Conservation (phyloP, 768 basidiomycete genomes). For the Leccinellum luteum region DNA sequence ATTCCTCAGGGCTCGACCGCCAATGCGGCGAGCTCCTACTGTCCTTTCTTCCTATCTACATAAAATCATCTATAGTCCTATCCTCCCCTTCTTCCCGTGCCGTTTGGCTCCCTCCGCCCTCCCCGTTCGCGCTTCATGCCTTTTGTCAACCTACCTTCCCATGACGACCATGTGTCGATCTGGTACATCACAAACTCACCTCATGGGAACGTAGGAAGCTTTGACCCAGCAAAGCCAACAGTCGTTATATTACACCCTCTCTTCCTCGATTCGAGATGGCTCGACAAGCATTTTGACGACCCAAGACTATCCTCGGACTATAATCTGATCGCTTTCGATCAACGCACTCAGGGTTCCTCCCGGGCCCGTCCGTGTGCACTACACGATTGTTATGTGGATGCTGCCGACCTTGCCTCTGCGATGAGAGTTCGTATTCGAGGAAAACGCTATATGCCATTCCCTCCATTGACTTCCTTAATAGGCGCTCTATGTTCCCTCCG, state of each 20-base stretch:
- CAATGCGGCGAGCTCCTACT: background rate
- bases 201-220: conserved; percentile 58
- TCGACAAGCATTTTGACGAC: conserved; percentile 65
- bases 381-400: conserved; percentile 76
- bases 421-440: conserved; percentile 47
- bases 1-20: conserved; percentile 20
- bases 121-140: conserved; percentile 53
- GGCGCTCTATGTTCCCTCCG: conserved; percentile 61
- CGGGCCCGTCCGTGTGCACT: conserved; percentile 48
- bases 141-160: conserved; percentile 60
- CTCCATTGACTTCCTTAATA: conserved; percentile 23
- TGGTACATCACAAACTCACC: conserved; percentile 69
- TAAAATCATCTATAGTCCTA: conserved; percentile 15
- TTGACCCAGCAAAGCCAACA: conserved; percentile 63
- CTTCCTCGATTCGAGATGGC: conserved; percentile 69
- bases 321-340: conserved; percentile 77
- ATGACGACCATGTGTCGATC: conserved; percentile 66
- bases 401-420: conserved; percentile 70
- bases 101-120: conserved; percentile 22
- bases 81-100: conserved; percentile 1
- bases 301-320: conserved; percentile 53
- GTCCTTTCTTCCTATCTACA: conserved; percentile 13
- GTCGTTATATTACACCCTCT: conserved; percentile 66
- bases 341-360: conserved; percentile 61
- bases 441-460: background rate